These are phyloP conservation scores for Zymoseptoria passerinii DNA, from an alignment of 2,329 filamentous ascomycete genomes.

Conservation along the genomic window DNA sequence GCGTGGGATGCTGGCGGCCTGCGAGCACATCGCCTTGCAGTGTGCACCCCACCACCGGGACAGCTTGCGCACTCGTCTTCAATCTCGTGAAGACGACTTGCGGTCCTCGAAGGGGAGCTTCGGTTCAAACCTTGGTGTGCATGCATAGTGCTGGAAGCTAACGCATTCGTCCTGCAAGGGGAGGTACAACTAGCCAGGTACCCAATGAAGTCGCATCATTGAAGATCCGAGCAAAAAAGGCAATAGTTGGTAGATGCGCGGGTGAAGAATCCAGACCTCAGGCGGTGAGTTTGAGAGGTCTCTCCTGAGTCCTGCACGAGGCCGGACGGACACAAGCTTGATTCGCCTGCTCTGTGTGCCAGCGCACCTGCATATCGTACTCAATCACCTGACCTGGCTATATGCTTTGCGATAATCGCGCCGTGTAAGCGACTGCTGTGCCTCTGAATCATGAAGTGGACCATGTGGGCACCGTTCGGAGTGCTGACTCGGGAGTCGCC, in stretches of 20 bases:
- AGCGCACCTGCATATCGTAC: not conserved
- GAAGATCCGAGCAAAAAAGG: not conserved
- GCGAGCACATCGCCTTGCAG: conserved; percentile 8
- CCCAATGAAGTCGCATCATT: not conserved
- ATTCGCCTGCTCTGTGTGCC: not conserved
- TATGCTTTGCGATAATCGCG: not conserved
- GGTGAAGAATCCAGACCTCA: not conserved
- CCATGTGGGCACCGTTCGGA: not conserved
- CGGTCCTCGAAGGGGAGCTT: conserved; percentile 9
- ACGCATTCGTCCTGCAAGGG: not conserved
- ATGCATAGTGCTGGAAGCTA: conserved; percentile 4
- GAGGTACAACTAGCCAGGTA: not conserved
- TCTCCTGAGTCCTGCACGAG: not conserved
- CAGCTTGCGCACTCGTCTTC: conserved; percentile 1
- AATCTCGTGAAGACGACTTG: conserved; percentile 8
- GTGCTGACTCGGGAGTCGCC: not conserved
- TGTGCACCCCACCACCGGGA: conserved; percentile 12
- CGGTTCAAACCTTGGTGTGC: conserved; percentile 17
- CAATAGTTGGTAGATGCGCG: not conserved
- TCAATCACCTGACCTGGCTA: not conserved
- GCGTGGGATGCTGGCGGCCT: conserved; percentile 7
- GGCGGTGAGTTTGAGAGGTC: not conserved
- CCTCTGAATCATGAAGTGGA: not conserved
- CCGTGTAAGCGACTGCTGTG: not conserved
- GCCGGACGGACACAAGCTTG: not conserved